Evolutionary conservation across 768 basidiomycete species (phyloP).

Genomic region (Xerocomellus amylosporus): DNA sequence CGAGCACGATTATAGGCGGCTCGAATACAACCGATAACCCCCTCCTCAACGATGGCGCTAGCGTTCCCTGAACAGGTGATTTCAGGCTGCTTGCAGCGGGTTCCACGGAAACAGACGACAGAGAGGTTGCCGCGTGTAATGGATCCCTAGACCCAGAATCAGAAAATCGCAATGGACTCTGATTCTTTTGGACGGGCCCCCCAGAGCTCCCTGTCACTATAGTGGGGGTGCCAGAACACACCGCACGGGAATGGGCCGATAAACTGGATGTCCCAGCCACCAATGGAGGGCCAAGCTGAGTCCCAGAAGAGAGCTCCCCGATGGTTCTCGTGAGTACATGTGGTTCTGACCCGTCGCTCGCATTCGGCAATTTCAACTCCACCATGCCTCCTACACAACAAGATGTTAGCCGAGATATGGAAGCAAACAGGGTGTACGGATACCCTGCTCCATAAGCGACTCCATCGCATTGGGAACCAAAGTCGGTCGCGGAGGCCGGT

Average conservation of each 20-base stretch:
- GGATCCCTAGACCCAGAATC: background rate
- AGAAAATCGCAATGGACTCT: constrained; percentile 2
- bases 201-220: constrained; percentile 5
- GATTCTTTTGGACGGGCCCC: background rate
- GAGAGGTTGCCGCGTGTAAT: background rate
- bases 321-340: constrained; percentile 42
- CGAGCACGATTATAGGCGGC: constrained; percentile 60
- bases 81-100: constrained; percentile 10
- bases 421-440: background rate
- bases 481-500: constrained; percentile 5
- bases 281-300: constrained; percentile 28
- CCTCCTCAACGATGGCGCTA: constrained; percentile 10
- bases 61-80: constrained; percentile 10
- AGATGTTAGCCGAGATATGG: background rate
- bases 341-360: constrained; percentile 29
- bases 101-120: constrained; percentile 3
- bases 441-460: constrained; percentile 65
- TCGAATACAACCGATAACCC: constrained; percentile 37
- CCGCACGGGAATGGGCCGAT: background rate
- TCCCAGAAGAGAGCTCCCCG: constrained; percentile 40
- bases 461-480: constrained; percentile 47
- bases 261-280: background rate
- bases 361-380: constrained; percentile 49
- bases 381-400: constrained; percentile 49
- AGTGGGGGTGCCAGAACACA: constrained; percentile 1